Evolutionary conservation across 2,329 filamentous ascomycete species (phyloP), one percentile per base, ranked within the genome.

Genomic region (Aspergillus tamarii): DNA sequence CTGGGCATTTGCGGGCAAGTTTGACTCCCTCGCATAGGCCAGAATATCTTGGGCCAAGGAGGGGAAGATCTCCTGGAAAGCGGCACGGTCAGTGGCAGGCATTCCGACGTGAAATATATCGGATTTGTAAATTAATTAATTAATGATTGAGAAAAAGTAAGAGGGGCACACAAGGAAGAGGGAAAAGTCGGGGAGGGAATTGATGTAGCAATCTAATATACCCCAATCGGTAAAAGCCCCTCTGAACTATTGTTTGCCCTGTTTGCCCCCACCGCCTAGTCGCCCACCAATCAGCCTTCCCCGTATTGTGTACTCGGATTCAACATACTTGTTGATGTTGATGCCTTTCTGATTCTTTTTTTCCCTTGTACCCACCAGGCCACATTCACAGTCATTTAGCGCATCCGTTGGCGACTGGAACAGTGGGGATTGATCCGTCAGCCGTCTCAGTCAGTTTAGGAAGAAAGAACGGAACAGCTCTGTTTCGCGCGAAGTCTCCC

Each of bases 21-120:
- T 93, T 84, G 96, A 97, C 73, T 87, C 84, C 77, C 88, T 87
- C 70, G 90, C 91, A 82, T 95, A 89, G 67, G 88, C 88, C 70
- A 94, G 85, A 63, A 99, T 84, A 74, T 93, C 92, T 77, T 92
- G 86, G 74, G 94, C 88, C 69, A 99, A 88, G 80, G 90, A 90
- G 61, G 93, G 92, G 83, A 94, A 98, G 77, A 97, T 87, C 53
- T 88, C 84, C 85, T 98, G 93, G 78, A 99, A 99, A 74, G 96
- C 90, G 74, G 74, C 74, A 57, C 80, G 79, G 54, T 91, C 84
- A 64, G 94, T 94, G 57, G 90, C 90, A 70, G 89, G 88, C 84
- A 95, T 88, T 54, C 57, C 76, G 72, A 58, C 53, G 21, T 48
- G 32, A 46, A 56, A 4, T 26, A 52, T 64, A 52, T 52, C 16